These are phyloP conservation scores for Chondrus crispus DNA, from an alignment of 23 red algal species.

Conservation along the genomic window DNA sequence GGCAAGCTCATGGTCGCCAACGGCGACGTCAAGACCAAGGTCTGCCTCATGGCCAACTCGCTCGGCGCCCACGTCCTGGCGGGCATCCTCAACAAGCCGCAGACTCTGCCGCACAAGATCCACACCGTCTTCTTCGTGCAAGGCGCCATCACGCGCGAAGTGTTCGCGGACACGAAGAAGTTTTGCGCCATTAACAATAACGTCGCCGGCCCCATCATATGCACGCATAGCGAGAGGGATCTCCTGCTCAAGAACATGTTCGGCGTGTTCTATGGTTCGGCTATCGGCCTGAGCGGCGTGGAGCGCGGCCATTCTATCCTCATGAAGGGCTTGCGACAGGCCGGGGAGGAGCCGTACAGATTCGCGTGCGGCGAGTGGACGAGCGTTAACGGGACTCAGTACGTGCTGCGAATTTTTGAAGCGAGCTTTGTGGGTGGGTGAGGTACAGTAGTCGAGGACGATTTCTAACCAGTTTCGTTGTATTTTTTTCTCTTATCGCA, in stretches of 20 bases:
- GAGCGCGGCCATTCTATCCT: background rate
- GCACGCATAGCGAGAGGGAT: constrained; percentile 30
- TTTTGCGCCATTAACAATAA: background rate
- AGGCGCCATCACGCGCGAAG: constrained; percentile 33
- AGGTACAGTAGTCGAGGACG: background rate
- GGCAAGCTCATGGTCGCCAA: constrained; percentile 40
- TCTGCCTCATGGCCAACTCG: constrained; percentile 58
- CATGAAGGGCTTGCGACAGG: constrained; percentile 21
- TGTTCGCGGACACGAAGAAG: background rate
- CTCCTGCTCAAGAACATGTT: constrained; percentile 36
- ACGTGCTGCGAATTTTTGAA: background rate
- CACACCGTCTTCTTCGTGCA: constrained; percentile 66
- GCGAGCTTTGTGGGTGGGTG: background rate
- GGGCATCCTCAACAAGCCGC: constrained; percentile 13
- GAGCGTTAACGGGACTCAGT: constrained; percentile 52
- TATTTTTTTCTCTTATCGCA: background rate
- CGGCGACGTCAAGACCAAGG: constrained; percentile 12
- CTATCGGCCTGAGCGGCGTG: constrained; percentile 22
- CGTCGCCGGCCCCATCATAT: constrained; percentile 42
- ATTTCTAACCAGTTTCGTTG: background rate
- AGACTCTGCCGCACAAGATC: constrained; percentile 34
- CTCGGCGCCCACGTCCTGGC: constrained; percentile 52
- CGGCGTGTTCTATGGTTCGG: constrained; percentile 39
- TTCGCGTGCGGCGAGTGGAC: constrained; percentile 37
- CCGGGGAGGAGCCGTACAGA: constrained; percentile 11